A percentile compares a stretch with the other conserved stretches of the same genome.
Evolutionary conservation across 2,329 filamentous ascomycete species (phyloP).

Genomic region (Paracoccidioides brasiliensis): DNA sequence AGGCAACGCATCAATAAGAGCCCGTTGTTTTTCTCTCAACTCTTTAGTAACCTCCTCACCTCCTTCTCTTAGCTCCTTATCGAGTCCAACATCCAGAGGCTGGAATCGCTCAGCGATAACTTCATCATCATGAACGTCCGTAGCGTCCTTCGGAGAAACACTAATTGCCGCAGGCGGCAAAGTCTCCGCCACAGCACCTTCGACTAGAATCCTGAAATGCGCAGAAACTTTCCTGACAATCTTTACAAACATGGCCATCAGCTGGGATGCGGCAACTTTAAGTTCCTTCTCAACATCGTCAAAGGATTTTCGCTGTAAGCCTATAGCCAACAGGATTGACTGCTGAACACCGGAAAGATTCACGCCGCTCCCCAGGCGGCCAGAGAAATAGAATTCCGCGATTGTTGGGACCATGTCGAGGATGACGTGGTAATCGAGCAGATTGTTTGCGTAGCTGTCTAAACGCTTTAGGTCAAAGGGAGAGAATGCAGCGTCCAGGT

Average conservation of each 20-base stretch:
- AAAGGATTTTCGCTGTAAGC: constrained; percentile 79
- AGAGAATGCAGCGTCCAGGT: constrained; percentile 65
- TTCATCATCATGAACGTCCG: constrained; percentile 57
- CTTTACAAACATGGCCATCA: constrained; percentile 96
- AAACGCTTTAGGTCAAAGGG: constrained; percentile 92
- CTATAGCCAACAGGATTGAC: constrained; percentile 76
- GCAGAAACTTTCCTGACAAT: constrained; percentile 75
- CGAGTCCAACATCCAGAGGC: constrained; percentile 56
- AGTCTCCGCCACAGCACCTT: constrained; percentile 56
- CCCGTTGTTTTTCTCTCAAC: constrained; percentile 66
- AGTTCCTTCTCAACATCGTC: constrained; percentile 70
- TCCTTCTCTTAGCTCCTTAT: constrained; percentile 74
- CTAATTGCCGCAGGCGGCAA: constrained; percentile 44
- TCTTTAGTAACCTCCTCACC: constrained; percentile 61
- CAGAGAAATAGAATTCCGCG: constrained; percentile 72
- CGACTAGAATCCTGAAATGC: constrained; percentile 62
- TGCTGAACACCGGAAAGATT: constrained; percentile 72
- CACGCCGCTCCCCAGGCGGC: constrained; percentile 53
- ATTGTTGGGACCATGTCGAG: constrained; percentile 80
- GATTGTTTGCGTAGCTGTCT: constrained; percentile 90
- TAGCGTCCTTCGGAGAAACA: constrained; percentile 27
- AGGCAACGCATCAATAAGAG: constrained; percentile 79
- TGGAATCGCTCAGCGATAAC: constrained; percentile 52
- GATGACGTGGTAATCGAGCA: constrained; percentile 96
- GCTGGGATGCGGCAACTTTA: constrained; percentile 57